Evolutionary conservation across 306 rosid species (phyloP).

Genomic region (Datisca glomerata): DNA sequence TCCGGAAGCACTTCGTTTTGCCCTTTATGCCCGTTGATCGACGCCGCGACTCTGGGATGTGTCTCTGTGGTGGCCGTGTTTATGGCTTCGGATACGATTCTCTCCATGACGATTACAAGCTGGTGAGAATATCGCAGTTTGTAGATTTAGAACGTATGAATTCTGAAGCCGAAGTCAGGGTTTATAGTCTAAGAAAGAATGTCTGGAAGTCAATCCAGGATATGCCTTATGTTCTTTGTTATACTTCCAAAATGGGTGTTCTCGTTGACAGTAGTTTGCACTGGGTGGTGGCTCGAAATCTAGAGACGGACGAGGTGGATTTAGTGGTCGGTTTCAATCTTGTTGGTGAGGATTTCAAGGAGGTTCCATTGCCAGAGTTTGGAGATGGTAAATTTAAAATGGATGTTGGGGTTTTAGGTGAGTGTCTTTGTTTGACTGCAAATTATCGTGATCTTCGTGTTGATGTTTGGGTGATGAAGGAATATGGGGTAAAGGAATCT

Average conservation of each 20-base stretch:
- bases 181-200: conserved; percentile 34
- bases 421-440: conserved; percentile 32
- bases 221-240: conserved; percentile 40
- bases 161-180: conserved; percentile 31
- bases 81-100: conserved; percentile 58
- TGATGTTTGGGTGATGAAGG: conserved; percentile 59
- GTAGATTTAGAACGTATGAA: conserved; percentile 19
- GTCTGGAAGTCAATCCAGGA: conserved; percentile 33
- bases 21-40: conserved; percentile 26
- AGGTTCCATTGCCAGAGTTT: conserved; percentile 51
- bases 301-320: conserved; percentile 19
- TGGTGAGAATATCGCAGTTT: conserved; percentile 47
- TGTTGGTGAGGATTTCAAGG: conserved; percentile 18
- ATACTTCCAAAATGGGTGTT: conserved; percentile 43
- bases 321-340: conserved; percentile 39
- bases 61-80: conserved; percentile 25
- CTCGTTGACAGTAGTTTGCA: conserved; percentile 31
- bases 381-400: conserved; percentile 15
- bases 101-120: conserved; percentile 27
- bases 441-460: conserved; percentile 10
- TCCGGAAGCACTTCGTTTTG: conserved; percentile 25
- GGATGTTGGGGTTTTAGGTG: conserved; percentile 34
- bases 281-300: conserved; percentile 50
- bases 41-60: conserved; percentile 11
- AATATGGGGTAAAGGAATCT: conserved; percentile 33